Evolutionary conservation across 2,329 filamentous ascomycete genomes (phyloP).

Genomic region (Leptodontidium sp.): DNA sequence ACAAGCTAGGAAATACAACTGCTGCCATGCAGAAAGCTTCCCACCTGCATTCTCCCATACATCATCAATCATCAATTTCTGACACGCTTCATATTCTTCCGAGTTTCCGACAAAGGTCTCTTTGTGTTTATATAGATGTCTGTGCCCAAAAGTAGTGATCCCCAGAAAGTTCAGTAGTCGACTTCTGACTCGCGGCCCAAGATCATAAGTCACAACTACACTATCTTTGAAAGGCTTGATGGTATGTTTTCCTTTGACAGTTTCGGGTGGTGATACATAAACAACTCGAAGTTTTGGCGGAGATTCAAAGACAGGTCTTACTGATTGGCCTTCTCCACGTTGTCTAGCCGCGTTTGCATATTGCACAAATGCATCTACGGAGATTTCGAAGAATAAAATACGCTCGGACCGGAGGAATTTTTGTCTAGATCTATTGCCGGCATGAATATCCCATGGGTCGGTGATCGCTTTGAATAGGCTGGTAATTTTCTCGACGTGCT

Average conservation of each 20-base stretch:
- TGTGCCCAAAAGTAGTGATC: not conserved
- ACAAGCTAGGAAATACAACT: not conserved
- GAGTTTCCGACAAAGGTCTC: not conserved
- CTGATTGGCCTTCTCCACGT: too few relatives aligned
- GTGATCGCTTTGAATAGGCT: not conserved
- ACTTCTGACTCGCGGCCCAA: not conserved
- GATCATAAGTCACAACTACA: not conserved
- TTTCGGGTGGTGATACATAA: not conserved
- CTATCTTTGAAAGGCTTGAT: not conserved
- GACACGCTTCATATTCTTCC: not conserved
- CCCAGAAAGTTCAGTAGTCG: not conserved
- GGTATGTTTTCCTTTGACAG: not conserved
- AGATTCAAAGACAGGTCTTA: not conserved
- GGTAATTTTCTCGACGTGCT: too few relatives aligned
- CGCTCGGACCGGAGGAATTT: too few relatives aligned
- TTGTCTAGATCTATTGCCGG: too few relatives aligned
- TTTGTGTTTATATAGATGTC: not conserved
- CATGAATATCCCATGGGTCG: not conserved
- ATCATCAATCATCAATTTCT: not conserved
- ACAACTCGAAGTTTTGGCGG: not conserved
- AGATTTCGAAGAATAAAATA: not conserved
- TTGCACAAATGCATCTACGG: not conserved
- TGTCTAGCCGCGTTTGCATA: not conserved
- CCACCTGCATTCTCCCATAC: not conserved
- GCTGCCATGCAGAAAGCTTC: not conserved